Percentiles rank a stretch among this genome's conserved stretches.
Conservation (phyloP, 106 monocot species). For the Dioscorea zingiberensis region DNA sequence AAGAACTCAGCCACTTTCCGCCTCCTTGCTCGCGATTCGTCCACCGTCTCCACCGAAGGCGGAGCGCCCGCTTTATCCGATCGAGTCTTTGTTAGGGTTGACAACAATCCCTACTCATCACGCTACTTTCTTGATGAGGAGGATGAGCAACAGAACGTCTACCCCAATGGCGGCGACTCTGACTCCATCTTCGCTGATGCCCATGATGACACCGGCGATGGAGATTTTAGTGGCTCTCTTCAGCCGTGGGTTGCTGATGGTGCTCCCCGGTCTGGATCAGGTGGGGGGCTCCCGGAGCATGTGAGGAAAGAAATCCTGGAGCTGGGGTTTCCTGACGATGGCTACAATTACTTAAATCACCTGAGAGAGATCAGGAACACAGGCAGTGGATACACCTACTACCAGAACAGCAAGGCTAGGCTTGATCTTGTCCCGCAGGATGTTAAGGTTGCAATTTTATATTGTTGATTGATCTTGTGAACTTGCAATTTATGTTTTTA, state of each 20-base stretch:
- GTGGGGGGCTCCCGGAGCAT: slow-evolving; percentile 39
- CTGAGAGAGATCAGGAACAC: slow-evolving; percentile 68
- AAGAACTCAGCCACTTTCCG: slow-evolving; percentile 76
- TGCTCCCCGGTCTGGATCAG: neutral
- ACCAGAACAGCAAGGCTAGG: slow-evolving; percentile 50
- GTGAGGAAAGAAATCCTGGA: slow-evolving; percentile 77
- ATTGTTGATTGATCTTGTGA: no score
- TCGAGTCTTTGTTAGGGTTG: slow-evolving; percentile 87
- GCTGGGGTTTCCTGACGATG: slow-evolving; percentile 89
- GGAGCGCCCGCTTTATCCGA: slow-evolving; percentile 16
- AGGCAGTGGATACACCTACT: slow-evolving; percentile 58
- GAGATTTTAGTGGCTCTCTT: neutral
- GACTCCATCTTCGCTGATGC: slow-evolving; percentile 73
- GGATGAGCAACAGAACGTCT: neutral
- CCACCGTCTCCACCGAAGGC: slow-evolving; percentile 2
- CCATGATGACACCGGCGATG: slow-evolving; percentile 23
- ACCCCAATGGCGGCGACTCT: neutral
- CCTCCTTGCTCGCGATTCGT: slow-evolving; percentile 58
- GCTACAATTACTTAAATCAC: slow-evolving; percentile 84
- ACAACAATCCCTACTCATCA: slow-evolving; percentile 51
- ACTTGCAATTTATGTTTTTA: no score
- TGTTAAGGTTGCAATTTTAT: slow-evolving; percentile 39
- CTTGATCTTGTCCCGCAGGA: slow-evolving; percentile 63
- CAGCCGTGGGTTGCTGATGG: neutral
- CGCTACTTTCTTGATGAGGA: slow-evolving; percentile 24